A percentile compares a stretch with the other conserved stretches of the same genome.
Evolutionary conservation across 2,329 filamentous ascomycete genomes (phyloP).

Genomic region (Colletotrichum sp.): DNA sequence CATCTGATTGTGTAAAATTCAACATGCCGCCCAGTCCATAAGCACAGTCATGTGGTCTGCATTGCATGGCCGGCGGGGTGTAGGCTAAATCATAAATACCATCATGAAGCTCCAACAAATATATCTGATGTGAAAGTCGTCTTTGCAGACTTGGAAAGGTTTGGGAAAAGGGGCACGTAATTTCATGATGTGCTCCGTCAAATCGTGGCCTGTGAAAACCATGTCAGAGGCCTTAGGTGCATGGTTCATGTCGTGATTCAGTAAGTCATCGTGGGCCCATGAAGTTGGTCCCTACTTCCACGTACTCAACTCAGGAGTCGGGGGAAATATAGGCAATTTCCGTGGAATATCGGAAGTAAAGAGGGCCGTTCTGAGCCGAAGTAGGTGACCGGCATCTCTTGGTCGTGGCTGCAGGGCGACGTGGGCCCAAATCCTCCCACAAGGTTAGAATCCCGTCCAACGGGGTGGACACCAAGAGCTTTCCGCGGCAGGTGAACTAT

Average conservation of each 20-base stretch:
- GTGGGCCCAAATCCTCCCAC: background rate
- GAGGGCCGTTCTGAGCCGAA: background rate
- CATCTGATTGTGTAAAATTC: background rate
- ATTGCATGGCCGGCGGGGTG: background rate
- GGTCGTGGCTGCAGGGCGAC: background rate
- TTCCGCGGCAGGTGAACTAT: background rate
- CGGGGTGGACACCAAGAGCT: background rate
- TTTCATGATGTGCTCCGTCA: background rate
- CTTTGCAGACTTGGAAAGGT: background rate
- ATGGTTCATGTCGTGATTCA: background rate
- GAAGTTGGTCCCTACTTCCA: background rate
- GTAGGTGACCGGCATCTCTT: background rate
- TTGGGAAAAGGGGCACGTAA: background rate
- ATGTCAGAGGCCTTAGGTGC: background rate
- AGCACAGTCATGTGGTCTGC: background rate
- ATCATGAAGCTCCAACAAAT: fast-evolving
- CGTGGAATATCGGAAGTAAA: background rate
- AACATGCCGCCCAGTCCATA: background rate
- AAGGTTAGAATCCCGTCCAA: background rate
- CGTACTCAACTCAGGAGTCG: background rate
- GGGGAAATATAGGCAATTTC: background rate
- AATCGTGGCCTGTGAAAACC: background rate
- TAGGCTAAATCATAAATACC: background rate
- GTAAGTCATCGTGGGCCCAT: background rate
- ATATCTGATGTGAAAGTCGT: background rate